Percentiles rank a stretch among this genome's conserved stretches.
phyloP scores from a whole-genome alignment of 2,329 filamentous ascomycete genomes.

The Penicillium sp. region DNA sequence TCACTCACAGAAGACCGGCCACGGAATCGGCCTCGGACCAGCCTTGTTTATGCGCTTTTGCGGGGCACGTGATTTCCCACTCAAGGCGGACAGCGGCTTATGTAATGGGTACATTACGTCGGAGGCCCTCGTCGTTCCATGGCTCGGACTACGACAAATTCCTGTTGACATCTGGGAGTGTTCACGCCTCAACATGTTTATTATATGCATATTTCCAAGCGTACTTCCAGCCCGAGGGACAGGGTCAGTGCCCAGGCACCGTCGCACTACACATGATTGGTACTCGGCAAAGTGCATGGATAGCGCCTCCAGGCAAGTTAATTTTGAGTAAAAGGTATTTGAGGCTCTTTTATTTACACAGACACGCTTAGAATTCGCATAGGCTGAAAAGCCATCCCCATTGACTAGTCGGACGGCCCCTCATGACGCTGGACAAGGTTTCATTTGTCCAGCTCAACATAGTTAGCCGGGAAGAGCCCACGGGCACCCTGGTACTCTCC shows the following conservation, averaged over 20 bases:
- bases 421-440: no score
- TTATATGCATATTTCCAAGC: neutral
- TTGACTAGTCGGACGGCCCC: constrained; percentile 3
- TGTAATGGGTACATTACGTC: constrained; percentile 23
- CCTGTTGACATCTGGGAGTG: no score
- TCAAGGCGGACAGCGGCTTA: constrained; percentile 9
- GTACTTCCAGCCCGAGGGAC: no score
- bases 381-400: neutral
- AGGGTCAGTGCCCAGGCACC: neutral
- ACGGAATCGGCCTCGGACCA: constrained; percentile 18
- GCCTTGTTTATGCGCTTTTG: constrained; percentile 30
- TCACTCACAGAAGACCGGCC: constrained; percentile 20
- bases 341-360: constrained; percentile 3
- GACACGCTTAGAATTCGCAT: neutral
- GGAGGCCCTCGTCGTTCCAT: constrained; percentile 1
- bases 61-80: constrained; percentile 23
- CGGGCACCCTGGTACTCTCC: constrained; percentile 78
- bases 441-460: constrained; percentile 48
- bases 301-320: neutral
- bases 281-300: neutral
- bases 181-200: no score
- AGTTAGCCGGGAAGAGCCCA: constrained; percentile 75
- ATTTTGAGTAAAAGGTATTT: neutral
- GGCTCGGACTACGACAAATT: neutral
- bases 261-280: neutral